Conservation (phyloP, 495 filamentous ascomycete species). For the Thermochaetoides thermophila region DNA sequence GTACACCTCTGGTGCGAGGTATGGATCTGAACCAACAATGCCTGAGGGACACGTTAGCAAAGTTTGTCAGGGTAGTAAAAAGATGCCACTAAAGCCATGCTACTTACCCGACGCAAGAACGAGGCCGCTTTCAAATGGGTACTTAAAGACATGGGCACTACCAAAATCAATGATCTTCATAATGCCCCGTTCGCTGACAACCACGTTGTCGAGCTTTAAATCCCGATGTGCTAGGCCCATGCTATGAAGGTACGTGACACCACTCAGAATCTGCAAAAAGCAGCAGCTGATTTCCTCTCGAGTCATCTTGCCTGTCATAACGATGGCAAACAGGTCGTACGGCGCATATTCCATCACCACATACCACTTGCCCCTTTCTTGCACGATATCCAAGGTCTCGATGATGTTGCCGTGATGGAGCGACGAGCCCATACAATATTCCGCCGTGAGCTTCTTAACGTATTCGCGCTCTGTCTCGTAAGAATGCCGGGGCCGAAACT, state of each 20-base stretch:
- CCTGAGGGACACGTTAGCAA: no score
- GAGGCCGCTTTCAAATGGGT: slow-evolving; percentile 90
- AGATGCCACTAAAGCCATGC: background rate
- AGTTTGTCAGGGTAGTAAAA: background rate
- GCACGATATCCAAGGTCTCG: slow-evolving; percentile 91
- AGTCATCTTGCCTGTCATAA: slow-evolving; percentile 98
- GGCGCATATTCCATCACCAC: slow-evolving; percentile 99
- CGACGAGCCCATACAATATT: slow-evolving; percentile 96
- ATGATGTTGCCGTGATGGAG: slow-evolving; percentile 98
- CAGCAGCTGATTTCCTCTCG: slow-evolving; percentile 80
- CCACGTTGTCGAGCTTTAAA: slow-evolving; percentile 95
- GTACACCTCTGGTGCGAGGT: slow-evolving; percentile 93
- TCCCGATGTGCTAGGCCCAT: slow-evolving; percentile 95
- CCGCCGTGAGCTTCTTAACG: slow-evolving; percentile 96
- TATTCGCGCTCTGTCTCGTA: slow-evolving; percentile 94
- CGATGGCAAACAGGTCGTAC: slow-evolving; percentile 90
- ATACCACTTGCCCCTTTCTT: slow-evolving; percentile 92
- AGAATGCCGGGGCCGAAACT: slow-evolving; percentile 82
- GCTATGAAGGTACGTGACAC: slow-evolving; percentile 92
- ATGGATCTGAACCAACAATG: slow-evolving; percentile 94
- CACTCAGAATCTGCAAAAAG: slow-evolving; percentile 88
- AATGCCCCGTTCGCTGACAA: slow-evolving; percentile 92
- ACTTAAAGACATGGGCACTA: slow-evolving; percentile 89
- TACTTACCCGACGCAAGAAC: slow-evolving; percentile 76
- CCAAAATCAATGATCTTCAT: slow-evolving; percentile 99